Conservation (phyloP, 495 filamentous ascomycete genomes). For the Penicillium turbatum region DNA sequence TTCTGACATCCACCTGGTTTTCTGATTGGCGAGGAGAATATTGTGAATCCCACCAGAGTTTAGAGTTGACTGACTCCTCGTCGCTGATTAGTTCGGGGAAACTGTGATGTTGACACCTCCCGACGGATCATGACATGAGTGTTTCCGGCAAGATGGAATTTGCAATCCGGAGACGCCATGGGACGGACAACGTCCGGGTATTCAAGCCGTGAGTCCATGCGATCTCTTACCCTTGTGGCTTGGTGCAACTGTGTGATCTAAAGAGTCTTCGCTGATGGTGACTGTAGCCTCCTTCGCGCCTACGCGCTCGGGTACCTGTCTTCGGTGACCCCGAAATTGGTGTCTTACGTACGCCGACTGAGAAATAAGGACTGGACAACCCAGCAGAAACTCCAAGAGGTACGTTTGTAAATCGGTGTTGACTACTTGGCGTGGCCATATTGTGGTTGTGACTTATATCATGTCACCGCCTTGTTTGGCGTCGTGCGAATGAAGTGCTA, state of each 20-base stretch:
- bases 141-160: slow-evolving; percentile 31
- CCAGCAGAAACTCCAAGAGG: slow-evolving; percentile 38
- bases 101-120: slow-evolving; percentile 21
- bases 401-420: slow-evolving; percentile 24
- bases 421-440: neutral
- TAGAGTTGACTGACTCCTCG: slow-evolving; percentile 1
- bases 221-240: slow-evolving; percentile 13
- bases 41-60: slow-evolving; percentile 8
- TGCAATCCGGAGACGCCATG: slow-evolving; percentile 23
- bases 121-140: slow-evolving; percentile 24
- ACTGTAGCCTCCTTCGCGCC: slow-evolving; percentile 61
- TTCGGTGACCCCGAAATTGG: slow-evolving; percentile 60
- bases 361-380: slow-evolving; percentile 41
- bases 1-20: neutral
- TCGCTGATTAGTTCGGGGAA: slow-evolving; percentile 12
- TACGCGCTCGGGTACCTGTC: slow-evolving; percentile 74
- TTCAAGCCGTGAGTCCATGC: slow-evolving; percentile 28
- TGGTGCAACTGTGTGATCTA: slow-evolving; percentile 6
- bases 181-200: slow-evolving; percentile 21
- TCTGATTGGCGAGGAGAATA: slow-evolving; percentile 9
- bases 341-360: slow-evolving; percentile 51
- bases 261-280: slow-evolving; percentile 7
- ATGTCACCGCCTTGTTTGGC: neutral
- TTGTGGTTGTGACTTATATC: neutral
- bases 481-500: neutral